Evolutionary conservation across 805 yeast genomes (phyloP).

Genomic region (Candida dendrica): DNA sequence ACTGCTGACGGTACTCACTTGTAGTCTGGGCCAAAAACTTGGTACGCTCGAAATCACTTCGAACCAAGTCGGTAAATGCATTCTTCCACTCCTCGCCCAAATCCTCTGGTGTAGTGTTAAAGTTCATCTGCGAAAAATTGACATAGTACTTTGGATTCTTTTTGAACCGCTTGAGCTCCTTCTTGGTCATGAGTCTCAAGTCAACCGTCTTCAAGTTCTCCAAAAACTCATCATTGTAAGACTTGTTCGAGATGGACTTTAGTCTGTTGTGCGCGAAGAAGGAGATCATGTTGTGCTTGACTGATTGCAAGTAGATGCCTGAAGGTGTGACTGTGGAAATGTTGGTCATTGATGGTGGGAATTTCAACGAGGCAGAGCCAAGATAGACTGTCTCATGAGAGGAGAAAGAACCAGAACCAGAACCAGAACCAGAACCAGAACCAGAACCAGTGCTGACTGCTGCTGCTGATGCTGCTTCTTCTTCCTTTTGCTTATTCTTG

Average conservation of each 20-base stretch:
- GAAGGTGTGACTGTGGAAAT: background rate
- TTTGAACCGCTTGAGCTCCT: background rate
- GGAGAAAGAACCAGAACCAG: no score
- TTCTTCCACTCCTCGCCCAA: slow-evolving; percentile 7
- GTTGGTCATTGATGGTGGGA: no score
- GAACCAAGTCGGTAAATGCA: slow-evolving; percentile 1
- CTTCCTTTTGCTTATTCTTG: no score
- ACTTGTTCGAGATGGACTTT: no score
- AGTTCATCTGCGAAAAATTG: background rate
- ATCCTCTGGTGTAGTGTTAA: slow-evolving; percentile 2
- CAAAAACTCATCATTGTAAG: no score
- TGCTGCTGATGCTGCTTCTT: no score
- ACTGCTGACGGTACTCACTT: no score
- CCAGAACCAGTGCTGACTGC: no score
- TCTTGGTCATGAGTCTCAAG: background rate
- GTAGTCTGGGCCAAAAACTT: background rate
- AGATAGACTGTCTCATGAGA: no score
- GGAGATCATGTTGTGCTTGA: no score
- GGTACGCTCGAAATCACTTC: slow-evolving; percentile 6
- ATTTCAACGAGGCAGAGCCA: no score
- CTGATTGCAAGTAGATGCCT: background rate
- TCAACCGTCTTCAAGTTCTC: slow-evolving; percentile 1
- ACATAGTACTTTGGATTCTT: background rate
- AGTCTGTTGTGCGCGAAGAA: background rate
- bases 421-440: no score